A percentile compares a stretch with the other conserved stretches of the same genome.
phyloP scores from a whole-genome alignment of 345 rosid species.

The Melastoma malabathricum region DNA sequence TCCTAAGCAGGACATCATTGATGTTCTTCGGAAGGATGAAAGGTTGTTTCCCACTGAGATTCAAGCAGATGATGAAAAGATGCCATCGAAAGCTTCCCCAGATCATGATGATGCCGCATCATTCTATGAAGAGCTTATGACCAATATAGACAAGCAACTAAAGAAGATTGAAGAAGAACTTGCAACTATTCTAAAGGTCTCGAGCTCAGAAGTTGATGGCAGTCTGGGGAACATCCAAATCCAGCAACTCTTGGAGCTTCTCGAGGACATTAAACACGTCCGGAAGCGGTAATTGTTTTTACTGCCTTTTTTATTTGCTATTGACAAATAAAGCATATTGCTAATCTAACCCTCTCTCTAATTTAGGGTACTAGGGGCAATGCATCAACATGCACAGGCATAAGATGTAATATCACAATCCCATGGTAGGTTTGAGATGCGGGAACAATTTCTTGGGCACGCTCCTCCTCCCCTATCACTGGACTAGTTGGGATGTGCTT shows the following conservation, averaged over 20 bases:
- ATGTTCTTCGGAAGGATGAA: conserved; percentile 10
- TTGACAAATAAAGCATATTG: too few species aligned
- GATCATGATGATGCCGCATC: conserved; percentile 13
- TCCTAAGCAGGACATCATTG: conserved; percentile 27
- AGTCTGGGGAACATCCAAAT: conserved; percentile 39
- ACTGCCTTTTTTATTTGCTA: too few species aligned
- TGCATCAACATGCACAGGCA: too few species aligned
- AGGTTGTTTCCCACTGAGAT: conserved; percentile 5
- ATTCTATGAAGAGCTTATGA: conserved; percentile 55
- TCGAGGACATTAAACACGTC: conserved; percentile 33
- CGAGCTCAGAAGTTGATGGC: conserved; percentile 31
- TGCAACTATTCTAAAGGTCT: conserved; percentile 43
- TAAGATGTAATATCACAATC: too few species aligned
- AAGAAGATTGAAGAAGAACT: conserved; percentile 53
- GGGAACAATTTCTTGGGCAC: too few species aligned
- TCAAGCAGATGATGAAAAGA: conserved; percentile 9
- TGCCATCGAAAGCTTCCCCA: conserved; percentile 7
- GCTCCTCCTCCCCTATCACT: too few species aligned
- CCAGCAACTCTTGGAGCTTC: conserved; percentile 52
- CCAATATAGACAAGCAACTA: conserved; percentile 47
- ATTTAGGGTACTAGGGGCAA: too few species aligned
- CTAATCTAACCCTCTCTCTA: too few species aligned
- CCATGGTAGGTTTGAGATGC: too few species aligned
- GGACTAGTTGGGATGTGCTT: too few species aligned
- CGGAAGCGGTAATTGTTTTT: conserved; percentile 35